Percentiles rank a stretch among this genome's conserved stretches.
phyloP scores from a whole-genome alignment of 805 yeast species.

The Starmerella floricola region DNA sequence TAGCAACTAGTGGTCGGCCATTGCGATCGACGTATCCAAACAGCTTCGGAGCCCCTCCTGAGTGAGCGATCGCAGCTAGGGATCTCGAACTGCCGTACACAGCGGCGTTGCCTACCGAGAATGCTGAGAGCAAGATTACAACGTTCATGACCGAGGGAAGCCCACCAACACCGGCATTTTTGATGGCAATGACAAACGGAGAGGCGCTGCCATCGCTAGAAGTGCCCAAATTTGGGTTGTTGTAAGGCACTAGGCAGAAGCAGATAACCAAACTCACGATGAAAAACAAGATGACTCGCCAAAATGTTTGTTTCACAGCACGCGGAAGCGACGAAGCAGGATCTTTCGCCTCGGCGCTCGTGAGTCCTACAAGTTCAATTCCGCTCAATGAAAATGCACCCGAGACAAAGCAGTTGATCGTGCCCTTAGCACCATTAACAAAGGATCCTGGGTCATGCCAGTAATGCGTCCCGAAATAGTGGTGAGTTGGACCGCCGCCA shows the following conservation, averaged over 20 bases:
- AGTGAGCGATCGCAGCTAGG: slow-evolving; percentile 50
- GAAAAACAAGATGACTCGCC: slow-evolving; percentile 65
- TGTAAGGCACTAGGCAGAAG: slow-evolving; percentile 59
- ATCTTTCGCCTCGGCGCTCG: slow-evolving; percentile 62
- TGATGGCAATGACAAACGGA: slow-evolving; percentile 59
- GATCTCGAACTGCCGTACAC: slow-evolving; percentile 59
- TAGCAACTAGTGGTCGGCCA: slow-evolving; percentile 62
- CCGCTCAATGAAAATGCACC: slow-evolving; percentile 73
- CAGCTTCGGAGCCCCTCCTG: slow-evolving; percentile 47
- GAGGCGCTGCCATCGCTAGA: slow-evolving; percentile 51
- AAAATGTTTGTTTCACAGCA: slow-evolving; percentile 68
- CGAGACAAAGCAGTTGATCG: slow-evolving; percentile 52
- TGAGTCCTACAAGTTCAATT: slow-evolving; percentile 57
- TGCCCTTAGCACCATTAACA: slow-evolving; percentile 54
- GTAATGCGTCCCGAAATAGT: slow-evolving; percentile 45
- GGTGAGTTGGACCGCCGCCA: slow-evolving; percentile 48
- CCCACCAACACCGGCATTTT: slow-evolving; percentile 49
- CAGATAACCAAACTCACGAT: slow-evolving; percentile 41
- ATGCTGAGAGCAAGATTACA: slow-evolving; percentile 52
- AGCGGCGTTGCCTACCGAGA: slow-evolving; percentile 60
- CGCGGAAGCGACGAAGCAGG: slow-evolving; percentile 56
- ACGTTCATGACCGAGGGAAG: slow-evolving; percentile 61
- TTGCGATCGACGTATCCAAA: slow-evolving; percentile 53
- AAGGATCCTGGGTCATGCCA: slow-evolving; percentile 54
- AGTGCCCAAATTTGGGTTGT: slow-evolving; percentile 37